These are phyloP conservation scores for Jimgerdemannia flammicorona DNA, from an alignment of 192 early-diverging fungal species.

Conservation along the genomic window DNA sequence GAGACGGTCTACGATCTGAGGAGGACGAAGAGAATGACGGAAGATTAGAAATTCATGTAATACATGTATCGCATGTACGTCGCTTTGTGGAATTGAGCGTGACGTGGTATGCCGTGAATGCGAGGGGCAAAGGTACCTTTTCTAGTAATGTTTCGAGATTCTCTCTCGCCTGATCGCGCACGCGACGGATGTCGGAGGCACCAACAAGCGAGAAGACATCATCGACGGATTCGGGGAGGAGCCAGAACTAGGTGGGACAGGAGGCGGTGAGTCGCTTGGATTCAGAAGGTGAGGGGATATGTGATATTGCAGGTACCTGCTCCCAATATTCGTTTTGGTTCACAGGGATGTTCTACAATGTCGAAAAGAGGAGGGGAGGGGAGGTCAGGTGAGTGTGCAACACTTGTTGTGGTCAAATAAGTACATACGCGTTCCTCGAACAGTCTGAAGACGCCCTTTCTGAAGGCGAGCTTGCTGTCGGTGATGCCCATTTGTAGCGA, in stretches of 20 bases:
- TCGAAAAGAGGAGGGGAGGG: not conserved
- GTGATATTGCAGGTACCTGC: constrained; percentile 28
- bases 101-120: not conserved
- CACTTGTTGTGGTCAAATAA: too few species aligned
- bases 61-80: not conserved
- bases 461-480: constrained; percentile 85
- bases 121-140: constrained; percentile 43
- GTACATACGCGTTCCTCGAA: constrained; percentile 72
- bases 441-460: constrained; percentile 82
- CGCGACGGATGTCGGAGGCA: constrained; percentile 76
- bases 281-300: not conserved
- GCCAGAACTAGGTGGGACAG: constrained; percentile 58
- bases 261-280: not conserved
- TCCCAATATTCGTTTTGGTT: constrained; percentile 40
- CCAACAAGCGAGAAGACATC: constrained; percentile 86
- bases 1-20: constrained; percentile 49
- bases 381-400: not conserved
- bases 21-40: not conserved
- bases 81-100: too few species aligned
- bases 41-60: not conserved
- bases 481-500: constrained; percentile 69
- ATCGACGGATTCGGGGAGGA: constrained; percentile 68
- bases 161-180: constrained; percentile 68
- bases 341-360: constrained; percentile 29
- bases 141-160: constrained; percentile 75